These are phyloP conservation scores for Malus hybrid DNA, from an alignment of 331 rosid species.

Conservation along the genomic window DNA sequence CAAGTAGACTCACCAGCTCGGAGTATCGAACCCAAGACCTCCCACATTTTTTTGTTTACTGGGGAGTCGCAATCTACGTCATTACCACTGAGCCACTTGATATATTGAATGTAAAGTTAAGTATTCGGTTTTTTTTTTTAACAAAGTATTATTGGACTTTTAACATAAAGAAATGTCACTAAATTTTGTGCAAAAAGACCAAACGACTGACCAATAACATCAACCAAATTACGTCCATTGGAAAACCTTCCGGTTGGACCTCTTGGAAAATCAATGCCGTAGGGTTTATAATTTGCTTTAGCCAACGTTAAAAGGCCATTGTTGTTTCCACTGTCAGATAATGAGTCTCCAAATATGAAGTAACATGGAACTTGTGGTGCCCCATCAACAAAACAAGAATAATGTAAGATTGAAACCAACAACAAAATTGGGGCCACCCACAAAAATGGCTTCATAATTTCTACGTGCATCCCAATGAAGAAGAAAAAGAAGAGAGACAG, in stretches of 20 bases:
- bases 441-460: not conserved
- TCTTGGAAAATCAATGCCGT: conserved; percentile 13
- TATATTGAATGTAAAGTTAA: too few species aligned
- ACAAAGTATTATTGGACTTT: not conserved
- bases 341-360: conserved; percentile 16
- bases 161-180: not conserved
- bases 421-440: not conserved
- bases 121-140: too few species aligned
- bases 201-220: conserved; percentile 9
- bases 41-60: too few species aligned
- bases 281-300: not conserved
- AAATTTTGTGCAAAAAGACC: not conserved
- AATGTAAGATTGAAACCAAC: not conserved
- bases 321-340: conserved; percentile 19
- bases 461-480: not conserved
- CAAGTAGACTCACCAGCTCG: too few species aligned
- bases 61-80: too few species aligned
- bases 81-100: too few species aligned
- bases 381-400: not conserved
- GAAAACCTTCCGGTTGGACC: conserved; percentile 19
- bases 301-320: not conserved
- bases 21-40: too few species aligned
- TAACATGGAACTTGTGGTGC: conserved; percentile 10
- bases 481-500: not conserved
- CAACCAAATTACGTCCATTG: conserved; percentile 15